phyloP scores from a whole-genome alignment of 2,329 filamentous ascomycete species.

The Ophiostoma novo-ulmi region DNA sequence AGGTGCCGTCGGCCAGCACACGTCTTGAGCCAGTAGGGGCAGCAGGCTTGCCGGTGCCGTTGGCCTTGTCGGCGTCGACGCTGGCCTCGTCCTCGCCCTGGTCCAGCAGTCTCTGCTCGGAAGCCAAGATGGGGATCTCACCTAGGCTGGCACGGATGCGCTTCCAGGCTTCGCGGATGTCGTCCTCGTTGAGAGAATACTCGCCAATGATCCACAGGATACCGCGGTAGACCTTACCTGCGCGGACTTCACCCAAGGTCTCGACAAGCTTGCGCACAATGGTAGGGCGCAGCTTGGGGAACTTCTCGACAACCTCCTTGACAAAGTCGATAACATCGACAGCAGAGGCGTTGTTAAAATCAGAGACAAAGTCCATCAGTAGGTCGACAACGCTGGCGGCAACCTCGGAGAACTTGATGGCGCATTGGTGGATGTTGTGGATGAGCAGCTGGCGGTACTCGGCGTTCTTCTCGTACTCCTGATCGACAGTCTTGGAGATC shows the following conservation, averaged over 20 bases:
- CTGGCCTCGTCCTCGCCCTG: conserved; percentile 67
- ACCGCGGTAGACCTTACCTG: conserved; percentile 94
- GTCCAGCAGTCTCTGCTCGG: conserved; percentile 86
- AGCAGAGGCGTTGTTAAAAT: conserved; percentile 95
- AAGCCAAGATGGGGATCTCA: conserved; percentile 93
- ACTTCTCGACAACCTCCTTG: conserved; percentile 98
- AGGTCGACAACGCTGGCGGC: conserved; percentile 93
- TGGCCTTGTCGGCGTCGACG: conserved; percentile 60
- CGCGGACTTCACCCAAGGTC: conserved; percentile 86
- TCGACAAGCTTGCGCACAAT: conserved; percentile 86
- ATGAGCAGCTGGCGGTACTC: conserved; percentile 94
- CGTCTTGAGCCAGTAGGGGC: conserved; percentile 81
- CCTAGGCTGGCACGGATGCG: conserved; percentile 87
- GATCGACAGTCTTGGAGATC: conserved; percentile 92
- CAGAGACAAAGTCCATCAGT: conserved; percentile 97
- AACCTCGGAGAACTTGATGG: conserved; percentile 98
- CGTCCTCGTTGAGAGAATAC: conserved; percentile 87
- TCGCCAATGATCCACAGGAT: conserved; percentile 98
- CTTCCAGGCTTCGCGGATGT: conserved; percentile 96
- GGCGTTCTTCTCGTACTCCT: conserved; percentile 97
- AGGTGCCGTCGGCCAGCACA: conserved; percentile 92
- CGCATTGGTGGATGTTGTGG: conserved; percentile 95
- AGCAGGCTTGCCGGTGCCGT: conserved; percentile 70
- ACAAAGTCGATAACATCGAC: conserved; percentile 98
- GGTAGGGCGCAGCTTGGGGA: conserved; percentile 78